A percentile compares a stretch with the other conserved stretches of the same genome.
These are phyloP conservation scores for Calonectria naviculata DNA, from an alignment of 2,329 filamentous ascomycete species.

Conservation along the genomic window DNA sequence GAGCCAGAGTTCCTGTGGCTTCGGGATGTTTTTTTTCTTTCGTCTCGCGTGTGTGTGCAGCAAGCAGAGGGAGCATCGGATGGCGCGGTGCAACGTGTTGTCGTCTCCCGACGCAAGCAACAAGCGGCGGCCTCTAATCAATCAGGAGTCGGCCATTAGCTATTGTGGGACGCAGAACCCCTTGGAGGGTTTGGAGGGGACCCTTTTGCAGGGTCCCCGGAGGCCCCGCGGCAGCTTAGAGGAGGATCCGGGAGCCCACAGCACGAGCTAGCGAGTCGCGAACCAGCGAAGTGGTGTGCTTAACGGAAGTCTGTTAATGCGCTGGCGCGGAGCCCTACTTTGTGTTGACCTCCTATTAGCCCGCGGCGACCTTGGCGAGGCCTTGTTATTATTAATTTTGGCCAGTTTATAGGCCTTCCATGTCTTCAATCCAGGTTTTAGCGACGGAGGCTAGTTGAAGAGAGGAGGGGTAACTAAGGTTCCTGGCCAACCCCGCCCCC, in stretches of 20 bases:
- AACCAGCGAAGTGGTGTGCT: slow-evolving; percentile 9
- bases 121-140: slow-evolving; percentile 8
- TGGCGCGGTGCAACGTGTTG: slow-evolving; percentile 14
- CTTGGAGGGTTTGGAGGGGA: not conserved
- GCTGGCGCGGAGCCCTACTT: slow-evolving; percentile 7
- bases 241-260: slow-evolving; percentile 12
- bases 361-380: not conserved
- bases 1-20: not conserved
- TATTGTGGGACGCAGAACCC: slow-evolving; percentile 15
- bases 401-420: not conserved
- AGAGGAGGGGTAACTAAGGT: not conserved
- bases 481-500: not conserved
- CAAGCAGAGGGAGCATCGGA: not conserved
- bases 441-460: not conserved
- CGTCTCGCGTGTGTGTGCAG: not conserved
- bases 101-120: not conserved
- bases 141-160: slow-evolving; percentile 18
- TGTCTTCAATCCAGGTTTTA: not conserved
- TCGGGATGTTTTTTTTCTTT: not conserved
- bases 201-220: not conserved
- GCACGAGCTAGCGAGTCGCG: slow-evolving; percentile 1
- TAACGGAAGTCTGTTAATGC: slow-evolving; percentile 1
- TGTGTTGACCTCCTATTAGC: not conserved
- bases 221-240: slow-evolving; percentile 13
- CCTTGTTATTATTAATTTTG: slow-evolving; percentile 1